phyloP scores from a whole-genome alignment of 768 basidiomycete genomes.

The Pisolithus marmoratus region DNA sequence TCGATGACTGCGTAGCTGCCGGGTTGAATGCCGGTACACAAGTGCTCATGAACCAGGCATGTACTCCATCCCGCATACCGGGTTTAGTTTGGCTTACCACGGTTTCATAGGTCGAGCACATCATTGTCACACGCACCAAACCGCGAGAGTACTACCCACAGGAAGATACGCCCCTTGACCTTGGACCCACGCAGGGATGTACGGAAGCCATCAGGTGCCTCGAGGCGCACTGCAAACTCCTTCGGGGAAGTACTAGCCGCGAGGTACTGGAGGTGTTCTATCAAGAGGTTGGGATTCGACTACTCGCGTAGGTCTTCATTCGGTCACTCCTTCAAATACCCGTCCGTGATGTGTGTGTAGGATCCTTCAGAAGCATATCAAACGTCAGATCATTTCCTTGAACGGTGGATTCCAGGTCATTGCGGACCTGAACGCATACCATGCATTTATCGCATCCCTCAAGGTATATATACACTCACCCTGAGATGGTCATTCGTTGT shows the following conservation, averaged over 20 bases:
- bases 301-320: constrained; percentile 62
- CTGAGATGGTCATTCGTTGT: neutral
- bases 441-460: constrained; percentile 80
- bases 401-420: constrained; percentile 94
- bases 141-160: constrained; percentile 89
- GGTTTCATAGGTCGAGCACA: constrained; percentile 75
- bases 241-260: constrained; percentile 91
- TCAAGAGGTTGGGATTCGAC: constrained; percentile 90
- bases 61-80: constrained; percentile 6
- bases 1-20: constrained; percentile 91
- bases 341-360: constrained; percentile 33
- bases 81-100: neutral
- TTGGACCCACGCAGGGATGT: constrained; percentile 84
- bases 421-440: constrained; percentile 91
- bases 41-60: constrained; percentile 89
- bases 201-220: constrained; percentile 86
- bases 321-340: constrained; percentile 13
- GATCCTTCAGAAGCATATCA: constrained; percentile 94
- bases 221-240: constrained; percentile 82
- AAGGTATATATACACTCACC: constrained; percentile 43
- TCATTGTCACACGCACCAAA: constrained; percentile 75
- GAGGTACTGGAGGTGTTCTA: constrained; percentile 98
- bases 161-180: constrained; percentile 71
- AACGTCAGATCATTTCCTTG: constrained; percentile 93
- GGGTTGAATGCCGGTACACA: constrained; percentile 95